phyloP scores from a whole-genome alignment of 176 grass and related monocot species.

The Elymus sibiricus region DNA sequence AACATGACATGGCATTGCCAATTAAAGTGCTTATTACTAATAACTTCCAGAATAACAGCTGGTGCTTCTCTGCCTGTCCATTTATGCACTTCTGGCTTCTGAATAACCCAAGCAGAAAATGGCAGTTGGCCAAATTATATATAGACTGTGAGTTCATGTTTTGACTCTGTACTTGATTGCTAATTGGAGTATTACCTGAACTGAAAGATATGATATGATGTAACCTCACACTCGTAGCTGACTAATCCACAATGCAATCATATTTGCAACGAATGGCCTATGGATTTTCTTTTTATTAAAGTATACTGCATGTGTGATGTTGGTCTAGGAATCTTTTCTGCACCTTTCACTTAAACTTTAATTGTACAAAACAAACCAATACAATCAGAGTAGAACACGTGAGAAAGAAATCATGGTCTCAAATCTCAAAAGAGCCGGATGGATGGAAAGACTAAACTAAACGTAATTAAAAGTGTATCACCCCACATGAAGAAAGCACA shows the following conservation, averaged over 20 bases:
- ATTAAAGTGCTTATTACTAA: not conserved
- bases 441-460: conserved; percentile 17
- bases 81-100: not conserved
- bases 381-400: not conserved
- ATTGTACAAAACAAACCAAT: not conserved
- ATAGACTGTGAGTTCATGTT: too few species aligned
- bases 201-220: not conserved
- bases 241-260: conserved; percentile 24
- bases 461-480: not conserved
- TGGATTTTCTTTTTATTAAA: conserved; percentile 11
- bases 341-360: too few species aligned
- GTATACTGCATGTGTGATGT: conserved; percentile 8
- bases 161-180: too few species aligned
- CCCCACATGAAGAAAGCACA: conserved; percentile 40
- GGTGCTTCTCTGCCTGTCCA: not conserved
- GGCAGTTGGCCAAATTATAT: not conserved
- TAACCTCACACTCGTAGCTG: not conserved
- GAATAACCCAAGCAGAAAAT: conserved; percentile 6
- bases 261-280: not conserved
- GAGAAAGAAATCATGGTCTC: not conserved
- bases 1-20: not conserved
- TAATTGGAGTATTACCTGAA: not conserved
- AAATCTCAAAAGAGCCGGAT: conserved; percentile 11
- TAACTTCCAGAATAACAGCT: not conserved
- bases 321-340: conserved; percentile 16